Evolutionary conservation across 2,329 filamentous ascomycete genomes (phyloP).

Genomic region (Didymella pinodella): DNA sequence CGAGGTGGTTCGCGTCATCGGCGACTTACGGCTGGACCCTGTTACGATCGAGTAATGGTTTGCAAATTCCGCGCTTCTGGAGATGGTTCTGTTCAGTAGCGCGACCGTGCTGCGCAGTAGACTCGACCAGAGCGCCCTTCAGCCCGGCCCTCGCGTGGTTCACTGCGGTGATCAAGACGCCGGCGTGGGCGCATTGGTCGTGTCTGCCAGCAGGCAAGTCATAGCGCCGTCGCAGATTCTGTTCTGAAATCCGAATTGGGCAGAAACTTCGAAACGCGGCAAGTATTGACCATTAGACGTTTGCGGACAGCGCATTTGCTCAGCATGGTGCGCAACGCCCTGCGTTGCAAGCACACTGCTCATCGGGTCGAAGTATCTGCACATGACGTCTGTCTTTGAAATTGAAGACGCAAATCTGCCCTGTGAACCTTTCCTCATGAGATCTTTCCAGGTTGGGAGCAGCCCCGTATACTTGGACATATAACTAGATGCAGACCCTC

Average conservation of each 20-base stretch:
- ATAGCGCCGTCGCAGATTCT: constrained; percentile 20
- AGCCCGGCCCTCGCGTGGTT: constrained; percentile 15
- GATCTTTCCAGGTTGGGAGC: background rate
- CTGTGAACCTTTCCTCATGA: background rate
- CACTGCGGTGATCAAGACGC: constrained; percentile 12
- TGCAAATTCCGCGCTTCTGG: constrained; percentile 28
- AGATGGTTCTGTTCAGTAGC: constrained; percentile 24
- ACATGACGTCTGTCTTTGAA: background rate
- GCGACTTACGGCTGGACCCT: constrained; percentile 25
- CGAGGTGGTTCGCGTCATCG: constrained; percentile 16
- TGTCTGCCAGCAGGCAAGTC: constrained; percentile 8
- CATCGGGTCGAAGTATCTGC: background rate
- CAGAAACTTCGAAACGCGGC: constrained; percentile 30
- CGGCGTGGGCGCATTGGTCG: constrained; percentile 8
- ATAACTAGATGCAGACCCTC: no score
- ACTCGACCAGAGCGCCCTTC: constrained; percentile 14
- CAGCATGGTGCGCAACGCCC: constrained; percentile 4
- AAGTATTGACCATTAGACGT: background rate
- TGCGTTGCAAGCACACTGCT: background rate
- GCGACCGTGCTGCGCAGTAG: constrained; percentile 14
- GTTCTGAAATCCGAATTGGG: constrained; percentile 17
- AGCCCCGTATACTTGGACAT: background rate
- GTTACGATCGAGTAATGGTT: constrained; percentile 50
- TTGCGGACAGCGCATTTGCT: background rate
- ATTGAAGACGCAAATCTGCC: background rate